Percentiles rank a stretch among this genome's conserved stretches.
Evolutionary conservation across 2,329 filamentous ascomycete genomes (phyloP).

Genomic region (Fusarium keratoplasticum): DNA sequence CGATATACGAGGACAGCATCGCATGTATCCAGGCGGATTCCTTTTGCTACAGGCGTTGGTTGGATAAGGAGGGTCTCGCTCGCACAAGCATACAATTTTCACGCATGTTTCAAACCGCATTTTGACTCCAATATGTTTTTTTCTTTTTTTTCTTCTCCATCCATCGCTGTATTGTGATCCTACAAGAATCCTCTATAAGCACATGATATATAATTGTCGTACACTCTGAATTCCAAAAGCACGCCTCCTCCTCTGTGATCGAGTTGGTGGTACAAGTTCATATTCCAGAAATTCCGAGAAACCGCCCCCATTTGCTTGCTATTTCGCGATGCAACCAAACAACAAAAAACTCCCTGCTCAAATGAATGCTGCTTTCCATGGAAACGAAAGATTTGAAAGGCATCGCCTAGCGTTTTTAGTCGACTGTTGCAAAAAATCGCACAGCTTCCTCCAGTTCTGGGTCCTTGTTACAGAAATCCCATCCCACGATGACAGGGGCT

Average conservation of each 20-base stretch:
- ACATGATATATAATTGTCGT: slow-evolving; percentile 3
- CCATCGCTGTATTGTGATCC: background rate
- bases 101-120: background rate
- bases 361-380: slow-evolving; percentile 28
- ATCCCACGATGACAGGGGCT: slow-evolving; percentile 90
- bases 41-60: slow-evolving; percentile 39
- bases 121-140: background rate
- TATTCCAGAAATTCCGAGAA: slow-evolving; percentile 7
- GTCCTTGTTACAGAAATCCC: slow-evolving; percentile 96
- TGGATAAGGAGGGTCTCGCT: slow-evolving; percentile 28
- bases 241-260: background rate
- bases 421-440: slow-evolving; percentile 78
- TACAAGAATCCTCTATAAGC: background rate
- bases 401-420: slow-evolving; percentile 37
- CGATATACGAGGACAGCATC: too few relatives aligned
- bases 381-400: background rate
- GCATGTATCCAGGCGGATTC: background rate
- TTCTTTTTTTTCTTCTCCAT: background rate
- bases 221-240: slow-evolving; percentile 2
- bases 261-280: slow-evolving; percentile 25
- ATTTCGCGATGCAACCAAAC: slow-evolving; percentile 14
- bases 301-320: slow-evolving; percentile 1
- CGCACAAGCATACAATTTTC: slow-evolving; percentile 28
- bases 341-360: slow-evolving; percentile 40
- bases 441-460: slow-evolving; percentile 81